These are phyloP conservation scores for Ziziphus jujuba DNA, from an alignment of 306 rosid genomes.

Conservation along the genomic window DNA sequence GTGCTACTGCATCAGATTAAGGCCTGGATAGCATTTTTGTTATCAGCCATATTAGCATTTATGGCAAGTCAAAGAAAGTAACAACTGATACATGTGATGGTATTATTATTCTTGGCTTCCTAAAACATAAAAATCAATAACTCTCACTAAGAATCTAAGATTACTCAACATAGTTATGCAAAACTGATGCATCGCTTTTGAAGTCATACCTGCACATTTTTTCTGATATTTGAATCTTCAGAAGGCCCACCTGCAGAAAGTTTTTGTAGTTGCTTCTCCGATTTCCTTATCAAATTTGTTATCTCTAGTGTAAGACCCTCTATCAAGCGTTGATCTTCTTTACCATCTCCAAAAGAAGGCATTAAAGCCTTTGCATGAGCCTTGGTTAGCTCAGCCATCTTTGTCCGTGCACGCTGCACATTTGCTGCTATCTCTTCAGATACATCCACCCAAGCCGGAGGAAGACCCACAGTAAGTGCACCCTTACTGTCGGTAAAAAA, in stretches of 20 bases:
- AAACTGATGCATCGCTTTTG: conserved; percentile 8
- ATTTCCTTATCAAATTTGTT: conserved; percentile 75
- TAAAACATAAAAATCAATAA: background rate
- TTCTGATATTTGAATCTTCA: conserved; percentile 91
- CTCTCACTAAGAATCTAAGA: background rate
- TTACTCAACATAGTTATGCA: background rate
- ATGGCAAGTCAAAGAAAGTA: background rate
- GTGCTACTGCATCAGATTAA: background rate
- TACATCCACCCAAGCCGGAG: conserved; percentile 97
- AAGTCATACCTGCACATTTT: conserved; percentile 92
- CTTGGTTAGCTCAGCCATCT: conserved; percentile 83
- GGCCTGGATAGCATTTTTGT: background rate
- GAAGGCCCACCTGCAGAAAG: conserved; percentile 86
- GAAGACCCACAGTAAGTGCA: conserved; percentile 74
- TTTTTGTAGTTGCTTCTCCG: conserved; percentile 75
- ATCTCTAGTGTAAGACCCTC: conserved; percentile 82
- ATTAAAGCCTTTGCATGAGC: conserved; percentile 91
- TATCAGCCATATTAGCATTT: background rate
- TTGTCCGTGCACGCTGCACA: conserved; percentile 78
- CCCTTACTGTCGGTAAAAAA: conserved; percentile 59
- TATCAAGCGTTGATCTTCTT: conserved; percentile 80
- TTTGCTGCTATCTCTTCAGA: conserved; percentile 90
- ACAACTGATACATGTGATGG: background rate
- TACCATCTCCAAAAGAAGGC: conserved; percentile 98
- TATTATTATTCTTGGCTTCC: background rate